Percentiles rank a stretch among this genome's conserved stretches.
Conservation (phyloP, 1,284 basidiomycete species). For the Exobasidium cylindrosporum region DNA sequence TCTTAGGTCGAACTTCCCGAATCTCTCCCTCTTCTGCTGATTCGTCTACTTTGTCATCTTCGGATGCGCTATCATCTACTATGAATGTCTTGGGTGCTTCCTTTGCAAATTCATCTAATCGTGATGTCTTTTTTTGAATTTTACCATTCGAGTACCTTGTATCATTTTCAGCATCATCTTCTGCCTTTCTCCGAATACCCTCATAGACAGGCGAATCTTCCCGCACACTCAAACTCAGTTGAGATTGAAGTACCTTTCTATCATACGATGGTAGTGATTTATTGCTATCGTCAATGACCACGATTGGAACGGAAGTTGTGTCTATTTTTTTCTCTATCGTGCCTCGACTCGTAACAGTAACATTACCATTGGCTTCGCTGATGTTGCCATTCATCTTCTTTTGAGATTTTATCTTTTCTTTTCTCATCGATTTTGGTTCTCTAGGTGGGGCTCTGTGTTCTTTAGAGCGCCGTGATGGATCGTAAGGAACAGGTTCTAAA, state of each 20-base stretch:
- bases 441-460: neutral
- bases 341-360: conserved; percentile 1
- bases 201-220: neutral
- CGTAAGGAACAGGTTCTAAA: neutral
- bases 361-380: neutral
- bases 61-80: neutral
- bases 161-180: conserved; percentile 12
- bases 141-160: conserved; percentile 13
- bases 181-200: neutral
- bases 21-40: neutral
- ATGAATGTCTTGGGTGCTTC: conserved; percentile 1
- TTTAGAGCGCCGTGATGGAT: conserved; percentile 4
- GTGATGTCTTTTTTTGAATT: neutral
- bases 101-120: conserved; percentile 8
- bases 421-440: neutral
- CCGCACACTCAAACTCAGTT: neutral
- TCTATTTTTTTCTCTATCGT: neutral
- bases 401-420: neutral
- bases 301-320: neutral
- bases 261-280: neutral
- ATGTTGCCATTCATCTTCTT: neutral
- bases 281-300: neutral
- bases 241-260: neutral
- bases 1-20: neutral
- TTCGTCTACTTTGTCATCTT: neutral